Evolutionary conservation across 805 yeast species (phyloP), one percentile per base, ranked within the genome.

Genomic region (Scheffersomyces ergatensis): DNA sequence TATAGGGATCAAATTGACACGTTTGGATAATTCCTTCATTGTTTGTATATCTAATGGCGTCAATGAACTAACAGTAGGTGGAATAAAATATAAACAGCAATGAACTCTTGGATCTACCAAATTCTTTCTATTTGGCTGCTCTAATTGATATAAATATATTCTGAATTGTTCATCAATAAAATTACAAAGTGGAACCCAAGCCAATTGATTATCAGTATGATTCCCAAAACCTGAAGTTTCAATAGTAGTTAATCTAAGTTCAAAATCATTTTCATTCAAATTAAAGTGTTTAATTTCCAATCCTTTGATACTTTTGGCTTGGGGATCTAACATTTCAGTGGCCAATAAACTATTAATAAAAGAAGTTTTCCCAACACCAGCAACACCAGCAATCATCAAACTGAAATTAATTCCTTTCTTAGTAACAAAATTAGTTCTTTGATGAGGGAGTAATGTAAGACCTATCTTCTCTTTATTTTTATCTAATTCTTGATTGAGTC

Each of bases 151-250:
- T 38, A 79, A 74, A 77, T 81, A 63, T 65, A 61, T 61, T 78
- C 80, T 47, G 59, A 84, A 83, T 62, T 87, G 92, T 48, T 83
- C 86, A 58, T 90, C 97, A 46, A 92, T 77, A 53, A 77, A 89
- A 50, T 82, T 78, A 14, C 79, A 76, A 38, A 87, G 67, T 1
- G 70, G 63, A 11, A 51, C 47, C 73, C 73, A 67, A 3, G 60
- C 51, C 18, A 53, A 56, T 18, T 53, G 46, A 33, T 54, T 59
- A 65, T 89, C 79, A 45, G 83, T 74, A 37, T 66, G 68, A 51
- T 80, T 84, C 20, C 93, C 93, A 62, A 83, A 87, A 0, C 89
- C 90, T 2, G 70, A 88, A 18, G 89, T 82, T 55, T 86, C 92
- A 51, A 86, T 73, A 8, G 81, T 70, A 26, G 76, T 82, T 40